phyloP scores from a whole-genome alignment of 768 basidiomycete genomes.

The Crucibulum laeve region DNA sequence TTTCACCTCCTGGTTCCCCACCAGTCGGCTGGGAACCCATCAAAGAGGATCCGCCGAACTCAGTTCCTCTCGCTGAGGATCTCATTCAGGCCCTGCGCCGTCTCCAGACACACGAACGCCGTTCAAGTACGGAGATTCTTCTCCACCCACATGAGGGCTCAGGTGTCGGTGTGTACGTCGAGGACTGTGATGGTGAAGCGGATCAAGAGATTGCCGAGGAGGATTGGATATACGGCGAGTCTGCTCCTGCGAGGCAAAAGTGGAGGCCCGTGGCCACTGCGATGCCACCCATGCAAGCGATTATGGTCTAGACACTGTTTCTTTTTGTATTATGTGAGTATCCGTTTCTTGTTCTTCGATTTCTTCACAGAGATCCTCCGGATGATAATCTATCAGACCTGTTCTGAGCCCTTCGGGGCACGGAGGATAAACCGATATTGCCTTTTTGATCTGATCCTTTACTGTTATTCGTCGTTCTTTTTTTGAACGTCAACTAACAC shows the following conservation, averaged over 20 bases:
- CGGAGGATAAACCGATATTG: slow-evolving; percentile 64
- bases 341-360: slow-evolving; percentile 6
- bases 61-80: slow-evolving; percentile 79
- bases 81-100: slow-evolving; percentile 74
- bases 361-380: slow-evolving; percentile 11
- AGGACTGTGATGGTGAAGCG: slow-evolving; percentile 54
- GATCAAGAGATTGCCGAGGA: slow-evolving; percentile 38
- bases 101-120: slow-evolving; percentile 48
- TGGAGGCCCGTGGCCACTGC: slow-evolving; percentile 53
- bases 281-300: slow-evolving; percentile 45
- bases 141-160: slow-evolving; percentile 65
- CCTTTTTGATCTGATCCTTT: slow-evolving; percentile 45
- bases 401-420: slow-evolving; percentile 52
- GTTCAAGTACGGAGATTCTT: slow-evolving; percentile 47
- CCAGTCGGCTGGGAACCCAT: slow-evolving; percentile 96
- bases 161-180: slow-evolving; percentile 76
- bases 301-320: slow-evolving; percentile 11
- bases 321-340: slow-evolving; percentile 12
- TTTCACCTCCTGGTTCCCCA: slow-evolving; percentile 96
- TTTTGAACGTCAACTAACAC: no score
- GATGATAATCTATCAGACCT: slow-evolving; percentile 79
- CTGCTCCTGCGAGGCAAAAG: slow-evolving; percentile 44
- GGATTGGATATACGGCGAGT: slow-evolving; percentile 64
- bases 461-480: slow-evolving; percentile 4
- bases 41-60: slow-evolving; percentile 86